Evolutionary conservation across 495 filamentous ascomycete genomes (phyloP).

Genomic region (Xylaria longipes): DNA sequence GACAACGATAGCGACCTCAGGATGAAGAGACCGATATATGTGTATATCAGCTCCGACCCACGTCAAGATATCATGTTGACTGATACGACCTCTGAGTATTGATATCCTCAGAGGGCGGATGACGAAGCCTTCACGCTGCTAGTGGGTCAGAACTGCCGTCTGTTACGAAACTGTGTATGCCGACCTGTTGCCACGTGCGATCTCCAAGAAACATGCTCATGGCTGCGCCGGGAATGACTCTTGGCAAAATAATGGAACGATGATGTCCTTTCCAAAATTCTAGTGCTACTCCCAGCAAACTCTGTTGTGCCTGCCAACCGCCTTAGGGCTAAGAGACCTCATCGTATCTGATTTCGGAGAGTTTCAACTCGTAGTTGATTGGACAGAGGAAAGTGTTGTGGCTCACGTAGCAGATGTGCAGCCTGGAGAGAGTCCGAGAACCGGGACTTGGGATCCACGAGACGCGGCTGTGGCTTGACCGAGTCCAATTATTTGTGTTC

Average conservation of each 20-base stretch:
- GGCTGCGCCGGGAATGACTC: background rate
- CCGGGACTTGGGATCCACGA: constrained; percentile 27
- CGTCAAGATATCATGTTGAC: background rate
- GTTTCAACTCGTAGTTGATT: constrained; percentile 6
- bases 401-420: constrained; percentile 16
- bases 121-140: constrained; percentile 3
- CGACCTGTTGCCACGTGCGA: constrained; percentile 5
- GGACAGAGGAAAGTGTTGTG: constrained; percentile 6
- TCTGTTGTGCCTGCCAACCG: constrained; percentile 16
- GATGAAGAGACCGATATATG: background rate
- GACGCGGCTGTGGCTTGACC: constrained; percentile 6
- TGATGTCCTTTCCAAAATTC: constrained; percentile 8
- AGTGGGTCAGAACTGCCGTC: background rate
- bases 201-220: constrained; percentile 7
- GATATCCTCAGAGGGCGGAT: background rate
- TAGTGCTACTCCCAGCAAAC: constrained; percentile 22
- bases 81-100: background rate
- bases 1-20: background rate
- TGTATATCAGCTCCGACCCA: background rate
- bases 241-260: constrained; percentile 11
- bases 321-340: constrained; percentile 9
- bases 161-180: background rate
- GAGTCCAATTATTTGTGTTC: constrained; percentile 3
- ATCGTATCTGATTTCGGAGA: constrained; percentile 1
- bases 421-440: constrained; percentile 38